Evolutionary conservation across 176 grass and related monocot species (phyloP), one percentile per base, ranked within the genome.

Genomic region (Pontederia paniculata): DNA sequence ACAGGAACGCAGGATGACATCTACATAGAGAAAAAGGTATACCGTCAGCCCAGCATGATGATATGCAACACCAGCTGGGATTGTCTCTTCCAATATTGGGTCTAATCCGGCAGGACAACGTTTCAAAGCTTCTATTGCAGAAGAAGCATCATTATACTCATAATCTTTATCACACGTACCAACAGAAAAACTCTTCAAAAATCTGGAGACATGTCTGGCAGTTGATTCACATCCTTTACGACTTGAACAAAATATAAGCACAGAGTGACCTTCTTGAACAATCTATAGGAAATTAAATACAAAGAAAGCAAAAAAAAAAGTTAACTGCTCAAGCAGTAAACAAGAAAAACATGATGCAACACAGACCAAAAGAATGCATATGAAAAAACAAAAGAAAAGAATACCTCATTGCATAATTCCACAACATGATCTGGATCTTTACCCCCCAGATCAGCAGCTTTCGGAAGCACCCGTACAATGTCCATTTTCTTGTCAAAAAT

Each of bases 41-140:
- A 96, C 90, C 79, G 90, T 96, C 23, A 96, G 82, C 61, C 90
- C 90, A 74, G 90, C 90, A 83, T 96, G 90, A 70, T 96, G 90
- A 65, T 86, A 96, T 58, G 90, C 90, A 75, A 96, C 85, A 71
- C 90, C 90, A 81, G 56, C 83, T 46, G 90, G 79, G 58, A 96
- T 67, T 52, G 85, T 89, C 75, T 96, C 79, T 78, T 81, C 90
- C 62, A 96, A 83, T 80, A 86, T 73, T 54, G 82, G 85, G 69
- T 96, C 90, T 54, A 96, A 68, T 48, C 90, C 90, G 73, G 82
- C 80, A 81, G 90, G 82, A 45, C 73, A 79, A 51, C 85, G 81
- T 59, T 76, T 82, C 63, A 96, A 80, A 56, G 85, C 85, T 63
- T 89, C 90, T 75, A 96, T 73, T 60, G 90, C 82, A 67, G 82